Base-by-base conservation (phyloP, 306 rosid species). In the Acacia melanoxylon region DNA sequence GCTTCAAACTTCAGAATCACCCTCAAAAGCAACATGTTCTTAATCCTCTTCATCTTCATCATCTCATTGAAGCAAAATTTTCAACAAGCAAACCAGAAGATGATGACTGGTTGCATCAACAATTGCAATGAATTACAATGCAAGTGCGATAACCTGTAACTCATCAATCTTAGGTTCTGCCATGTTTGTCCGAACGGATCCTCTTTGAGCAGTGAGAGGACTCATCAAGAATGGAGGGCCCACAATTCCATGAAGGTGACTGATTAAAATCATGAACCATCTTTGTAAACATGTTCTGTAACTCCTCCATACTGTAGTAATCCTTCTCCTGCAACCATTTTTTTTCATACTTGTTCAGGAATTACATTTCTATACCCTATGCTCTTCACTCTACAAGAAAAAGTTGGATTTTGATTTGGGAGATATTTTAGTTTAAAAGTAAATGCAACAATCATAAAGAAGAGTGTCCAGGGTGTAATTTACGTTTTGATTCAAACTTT, bases 221-320 rank as follows among this genome's bases (percentile, higher is more conserved):
- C 52, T 87, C 87, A 42, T 84, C 89, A 59, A 82, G 20, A 49
- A 74, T 11, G 0, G 88, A 58, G 14, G 83, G 25, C 13, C 83
- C 92, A 16, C 59, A 76, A 40, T 46, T 78, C 77, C 76, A 78
- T 3, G 87, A 20, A 3, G 87, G 27, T 84, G 82, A 51, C 35
- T 87, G 14, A 37, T 68, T 82, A 15, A 93, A 88, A 37, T 89
- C 95, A 77, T 80, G 22, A 10, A 46, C 92, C 93, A 94, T 92
- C 82, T 94, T 94, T 78, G 71, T 76, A 1, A 92, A 74, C 93
- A 92, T 89, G 3, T 24, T 66, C 75, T 87, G 95, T 62, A 91
- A 81, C 74, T 94, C 98, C 75, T 86, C 92, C 80, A 88, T 19
- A 65, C 84, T 91, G n/a, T 85, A 91, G 22, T 84, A 91, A 22